Evolutionary conservation across 2,329 filamentous ascomycete species (phyloP), one percentile per base, ranked within the genome.

Genomic region (Allantophomopsis lycopodina): DNA sequence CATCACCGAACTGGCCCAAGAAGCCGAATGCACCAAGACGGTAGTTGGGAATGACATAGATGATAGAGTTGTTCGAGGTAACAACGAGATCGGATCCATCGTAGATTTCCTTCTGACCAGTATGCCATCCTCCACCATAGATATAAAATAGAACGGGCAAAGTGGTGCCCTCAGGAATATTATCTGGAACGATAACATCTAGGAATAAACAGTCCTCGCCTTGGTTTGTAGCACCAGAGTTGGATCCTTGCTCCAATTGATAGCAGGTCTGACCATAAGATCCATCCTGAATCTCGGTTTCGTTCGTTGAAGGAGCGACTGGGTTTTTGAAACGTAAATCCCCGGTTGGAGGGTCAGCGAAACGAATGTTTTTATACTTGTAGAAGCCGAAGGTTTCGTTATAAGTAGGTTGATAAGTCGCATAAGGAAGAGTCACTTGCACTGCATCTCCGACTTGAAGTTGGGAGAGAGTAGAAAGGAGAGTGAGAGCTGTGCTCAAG

Each of bases 81-180:
- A 34, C 7, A 13, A 34, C 16, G 11, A 34, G 32, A 17, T 34
- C 16, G 7, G 32, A 15, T 3, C 14, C 32, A 34, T 34, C 32
- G 32, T 34, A 34, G 12, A 17, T 34, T 11, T 34, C 14, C 12
- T 14, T 34, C 32, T 14, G 16, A 12, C 32, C 32, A 12, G 16
- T 15, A 15, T 34, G 14, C n/a, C n/a, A 34, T 8, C 32, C 32
- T 10, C 65, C 64, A 4, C 64, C 64, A 36, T 61, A 57, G 7
- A 67, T 57, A 59, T 61, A 68, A 14, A 68, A 52, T 30, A 66
- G 44, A 15, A 67, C 64, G n/a, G 32, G 32, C 5, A 34, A 11
- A 17, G n/a, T 34, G 7, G 32, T 15, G 32, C 32, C 32, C 13
- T 34, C n/a, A 15, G 32, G n/a, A 7, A 15, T 14, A 10, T 34